Conservation (phyloP, 139 green algal genomes). For the Asterochloris erici region DNA sequence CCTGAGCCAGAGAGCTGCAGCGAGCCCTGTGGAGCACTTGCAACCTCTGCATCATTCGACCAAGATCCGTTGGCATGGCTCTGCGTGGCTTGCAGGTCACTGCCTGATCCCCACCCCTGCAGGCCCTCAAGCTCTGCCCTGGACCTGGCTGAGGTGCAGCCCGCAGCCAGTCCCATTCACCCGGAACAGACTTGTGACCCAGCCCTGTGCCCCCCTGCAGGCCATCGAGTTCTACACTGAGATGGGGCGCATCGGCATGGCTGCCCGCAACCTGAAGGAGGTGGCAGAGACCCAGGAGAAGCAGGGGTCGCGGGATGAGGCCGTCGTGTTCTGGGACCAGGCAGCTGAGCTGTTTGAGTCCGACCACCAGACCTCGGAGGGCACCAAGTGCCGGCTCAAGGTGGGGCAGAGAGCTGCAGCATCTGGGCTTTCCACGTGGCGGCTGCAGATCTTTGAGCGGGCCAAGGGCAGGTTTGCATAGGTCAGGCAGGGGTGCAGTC, state of each 20-base stretch:
- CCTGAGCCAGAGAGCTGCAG: no score
- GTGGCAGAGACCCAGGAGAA: constrained; percentile 87
- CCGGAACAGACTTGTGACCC: no score
- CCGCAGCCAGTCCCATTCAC: no score
- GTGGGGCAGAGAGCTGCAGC: constrained; percentile 16
- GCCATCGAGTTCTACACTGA: constrained; percentile 90
- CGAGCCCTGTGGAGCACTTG: no score
- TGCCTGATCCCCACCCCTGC: no score
- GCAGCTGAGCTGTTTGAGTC: constrained; percentile 85
- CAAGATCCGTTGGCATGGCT: not conserved
- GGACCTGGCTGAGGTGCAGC: no score
- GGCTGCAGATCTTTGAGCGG: constrained; percentile 16
- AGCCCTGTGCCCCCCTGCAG: constrained; percentile 9
- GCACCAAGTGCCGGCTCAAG: constrained; percentile 81
- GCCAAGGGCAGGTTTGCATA: no score
- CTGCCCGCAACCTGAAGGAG: constrained; percentile 80
- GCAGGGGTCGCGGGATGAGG: constrained; percentile 64
- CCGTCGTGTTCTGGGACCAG: constrained; percentile 70
- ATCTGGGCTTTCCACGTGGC: no score
- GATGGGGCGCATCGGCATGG: constrained; percentile 91
- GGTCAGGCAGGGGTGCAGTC: no score
- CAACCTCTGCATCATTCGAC: no score
- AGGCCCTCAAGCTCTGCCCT: no score
- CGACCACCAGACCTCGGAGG: constrained; percentile 72
- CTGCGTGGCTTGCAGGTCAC: constrained; percentile 32